Base-by-base conservation (phyloP, 73 alveolate species). In the Paraurostyla sp. region DNA sequence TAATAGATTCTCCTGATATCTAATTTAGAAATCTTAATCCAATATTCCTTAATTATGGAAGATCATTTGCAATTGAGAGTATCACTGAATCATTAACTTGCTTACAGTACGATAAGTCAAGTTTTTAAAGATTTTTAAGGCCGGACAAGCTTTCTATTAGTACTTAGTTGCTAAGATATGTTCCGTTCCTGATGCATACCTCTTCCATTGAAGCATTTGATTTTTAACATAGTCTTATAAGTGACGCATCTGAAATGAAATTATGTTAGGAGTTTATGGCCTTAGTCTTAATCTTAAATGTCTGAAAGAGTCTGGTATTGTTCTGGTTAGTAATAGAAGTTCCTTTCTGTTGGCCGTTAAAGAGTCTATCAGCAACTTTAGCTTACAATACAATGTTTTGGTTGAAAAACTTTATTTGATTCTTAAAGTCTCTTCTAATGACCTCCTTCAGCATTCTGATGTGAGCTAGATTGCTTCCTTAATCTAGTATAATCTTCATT, bases 381-480 rank as follows among this genome's bases (percentile, higher is more conserved):
- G 84, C 63, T 43, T 69, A 38, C 65, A 69, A 4, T 3, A 43
- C 84, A n/a, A 69, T 69, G 63, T 69, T 69, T 69, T 69, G 22
- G 23, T 69, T 69, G 63, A 69, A 69, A 29, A 41, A 69, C 45
- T 69, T 43, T 13, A 41, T 41, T 32, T 69, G 36, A 43, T 69
- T 69, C 63, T 43, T 69, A 25, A 69, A 69, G 41, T 69, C 84
- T 32, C 84, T 69, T 25, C 36, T 69, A n/a, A 69, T 69, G 65
- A 69, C 38, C 65, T 69, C 84, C 23, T 69, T 69, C 15, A 38
- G 63, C 59, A 69, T 43, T 63, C 84, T 69, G 45, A 69, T 69
- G 84, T 69, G 84, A 43, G 84, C 65, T 16, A 69, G 63, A 32
- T 69, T 69, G 35, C 84, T 69, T 43, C 84, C 84, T 35, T 69